Evolutionary conservation across 1,284 basidiomycete genomes (phyloP), one percentile per base, ranked within the genome.

Genomic region (Ganoderma lingzhi): DNA sequence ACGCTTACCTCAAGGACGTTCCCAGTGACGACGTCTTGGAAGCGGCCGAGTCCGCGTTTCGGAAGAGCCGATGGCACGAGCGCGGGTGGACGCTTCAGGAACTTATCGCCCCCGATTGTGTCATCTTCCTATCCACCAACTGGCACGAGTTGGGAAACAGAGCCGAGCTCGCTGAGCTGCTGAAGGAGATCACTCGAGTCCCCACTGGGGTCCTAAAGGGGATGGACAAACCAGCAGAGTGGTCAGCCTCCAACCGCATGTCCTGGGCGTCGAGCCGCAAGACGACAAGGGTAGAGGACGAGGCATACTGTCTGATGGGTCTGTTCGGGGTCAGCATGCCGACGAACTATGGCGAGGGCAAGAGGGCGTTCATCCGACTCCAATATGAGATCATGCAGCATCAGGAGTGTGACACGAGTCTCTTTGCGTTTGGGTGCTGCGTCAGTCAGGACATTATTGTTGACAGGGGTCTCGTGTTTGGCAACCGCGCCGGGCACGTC

Each of bases 231-330:
- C 58, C 48, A 15, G 32, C 62, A n/a, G 5, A 12, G 1, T 23
- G 12, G 3, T 59, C 53, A 12, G 39, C 59, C 30, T 62, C 55
- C 2, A 3, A 2, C 2, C 66, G 61, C 35, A 67, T 67, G 66
- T 67, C 53, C 17, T 67, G 66, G 66, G 66, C 66, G 1, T 62
- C 66, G n/a, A 4, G 10, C 12, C 61, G 66, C 6, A 39, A 19
- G 23, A 63, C 66, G 55, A 63, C 42, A 14, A 37, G 66, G n/a
- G 15, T 63, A 15, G 66, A 67, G 35, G 66, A 67, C 44, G 66
- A 67, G 55, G 66, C 66, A 4, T 67, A 67, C 53, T 62, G 62
- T 17, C 55, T 67, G 3, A 63, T 67, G 62, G 65, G 65, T 9
- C 65, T 67, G 8, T 63, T 67, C 39, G 37, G 42, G 23, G 60